phyloP scores from a whole-genome alignment of 345 rosid species.

The Eucalyptus sp. region DNA sequence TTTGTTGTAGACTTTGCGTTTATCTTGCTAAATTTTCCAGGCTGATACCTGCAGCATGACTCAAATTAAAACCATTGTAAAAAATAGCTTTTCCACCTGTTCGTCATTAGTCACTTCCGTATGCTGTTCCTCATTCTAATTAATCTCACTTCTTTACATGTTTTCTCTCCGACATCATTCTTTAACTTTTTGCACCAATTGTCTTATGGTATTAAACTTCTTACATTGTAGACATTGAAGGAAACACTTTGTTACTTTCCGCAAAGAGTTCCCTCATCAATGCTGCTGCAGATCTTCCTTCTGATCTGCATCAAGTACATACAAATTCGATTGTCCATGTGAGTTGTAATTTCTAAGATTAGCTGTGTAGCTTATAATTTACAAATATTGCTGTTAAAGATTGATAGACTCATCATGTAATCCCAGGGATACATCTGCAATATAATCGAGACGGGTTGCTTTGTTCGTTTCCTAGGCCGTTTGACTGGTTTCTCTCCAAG shows the following conservation, averaged over 20 bases:
- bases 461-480: conserved; percentile 93
- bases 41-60: not conserved
- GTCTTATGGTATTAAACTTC: not conserved
- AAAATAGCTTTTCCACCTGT: not conserved
- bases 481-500: conserved; percentile 87
- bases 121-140: not conserved
- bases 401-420: not conserved
- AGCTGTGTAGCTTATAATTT: not conserved
- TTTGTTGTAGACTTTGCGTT: not conserved
- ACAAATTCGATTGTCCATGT: conserved; percentile 63
- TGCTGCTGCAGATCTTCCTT: conserved; percentile 60
- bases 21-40: not conserved
- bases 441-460: conserved; percentile 84
- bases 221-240: conserved; percentile 51
- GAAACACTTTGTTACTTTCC: conserved; percentile 59
- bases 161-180: not conserved
- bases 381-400: not conserved
- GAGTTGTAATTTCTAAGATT: conserved; percentile 8
- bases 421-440: conserved; percentile 87
- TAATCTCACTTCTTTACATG: not conserved
- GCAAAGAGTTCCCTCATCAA: conserved; percentile 74
- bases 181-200: not conserved
- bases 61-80: not conserved
- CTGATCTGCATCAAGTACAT: conserved; percentile 46
- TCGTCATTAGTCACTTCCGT: not conserved